Conservation (phyloP, 2,329 filamentous ascomycete species). For the Fragosphaeria purpurea region DNA sequence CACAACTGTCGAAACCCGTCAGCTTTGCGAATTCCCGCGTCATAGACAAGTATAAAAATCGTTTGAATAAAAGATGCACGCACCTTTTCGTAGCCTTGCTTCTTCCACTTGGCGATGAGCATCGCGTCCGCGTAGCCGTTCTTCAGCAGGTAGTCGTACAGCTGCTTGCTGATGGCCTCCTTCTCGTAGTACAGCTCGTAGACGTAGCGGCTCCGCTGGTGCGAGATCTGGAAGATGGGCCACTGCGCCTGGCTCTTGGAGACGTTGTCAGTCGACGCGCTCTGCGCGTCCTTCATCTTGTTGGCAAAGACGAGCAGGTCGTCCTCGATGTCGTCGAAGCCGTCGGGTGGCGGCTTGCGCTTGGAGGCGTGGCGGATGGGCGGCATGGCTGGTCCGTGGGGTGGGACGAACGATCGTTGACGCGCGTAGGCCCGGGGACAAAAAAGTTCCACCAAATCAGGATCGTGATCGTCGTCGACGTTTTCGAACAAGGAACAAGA, state of each 20-base stretch:
- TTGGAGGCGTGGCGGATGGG: conserved; percentile 65
- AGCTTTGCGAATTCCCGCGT: conserved; percentile 11
- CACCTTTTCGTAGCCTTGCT: conserved; percentile 96
- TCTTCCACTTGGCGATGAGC: conserved; percentile 99
- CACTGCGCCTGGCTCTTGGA: conserved; percentile 84
- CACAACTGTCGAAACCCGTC: conserved; percentile 53
- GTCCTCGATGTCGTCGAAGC: conserved; percentile 81
- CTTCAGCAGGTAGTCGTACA: conserved; percentile 96
- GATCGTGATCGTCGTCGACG: too few species aligned
- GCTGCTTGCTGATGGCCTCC: conserved; percentile 80
- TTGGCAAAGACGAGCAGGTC: conserved; percentile 77
- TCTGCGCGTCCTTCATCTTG: conserved; percentile 94
- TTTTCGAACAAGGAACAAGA: too few species aligned
- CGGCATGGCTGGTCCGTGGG: conserved; percentile 45
- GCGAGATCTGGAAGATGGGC: conserved; percentile 96
- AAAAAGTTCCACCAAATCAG: too few species aligned
- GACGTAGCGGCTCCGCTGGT: conserved; percentile 85
- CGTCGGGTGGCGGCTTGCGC: conserved; percentile 73
- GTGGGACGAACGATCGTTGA: too few species aligned
- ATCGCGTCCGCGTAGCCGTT: conserved; percentile 92
- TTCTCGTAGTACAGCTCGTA: conserved; percentile 98
- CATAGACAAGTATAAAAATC: too few species aligned
- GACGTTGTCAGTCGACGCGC: conserved; percentile 70
- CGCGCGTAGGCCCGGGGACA: too few species aligned
- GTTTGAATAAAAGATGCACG: conserved; percentile 14